Evolutionary conservation across 176 grass and related monocot genomes (phyloP), one percentile per base, ranked within the genome.

Genomic region (Musa acuminata): DNA sequence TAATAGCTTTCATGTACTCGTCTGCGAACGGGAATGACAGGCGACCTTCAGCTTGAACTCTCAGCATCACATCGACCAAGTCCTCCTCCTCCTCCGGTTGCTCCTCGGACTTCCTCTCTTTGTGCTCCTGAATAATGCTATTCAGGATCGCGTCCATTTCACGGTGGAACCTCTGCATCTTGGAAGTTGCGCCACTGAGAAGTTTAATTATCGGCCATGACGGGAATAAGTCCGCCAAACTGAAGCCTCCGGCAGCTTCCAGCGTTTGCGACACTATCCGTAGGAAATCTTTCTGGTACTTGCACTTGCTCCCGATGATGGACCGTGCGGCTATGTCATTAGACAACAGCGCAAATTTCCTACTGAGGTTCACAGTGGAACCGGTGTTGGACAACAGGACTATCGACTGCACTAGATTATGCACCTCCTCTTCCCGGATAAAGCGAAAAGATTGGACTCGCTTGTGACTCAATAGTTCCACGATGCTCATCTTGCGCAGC

Each of bases 291-390:
- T 83, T 51, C 58, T 83, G 80, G 13, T 77, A 62, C 53, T 72
- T 77, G 63, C 72, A 83, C 21, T 83, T 83, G 35, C 73, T 69
- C 17, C 81, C 75, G 2, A 83, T 62, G 12, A 77, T 55, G 13
- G 73, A 53, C 27, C 81, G 21, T 5, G 52, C n/a, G 1, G 21
- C 69, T 1, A 83, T 52, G 20, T 77, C 64, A 52, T 77, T 83
- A 8, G 52, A 8, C 20, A 71, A 25, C 14, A 72, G 7, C 2
- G 12, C 66, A 25, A 83, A 19, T 51, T 52, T 73, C 51, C 62
- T 52, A 26, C 26, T 26, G 26, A 26, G 26, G 26, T 26, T 26
- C 26, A 26, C 26, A 1, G 26, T 26, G 26, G 26, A 26, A 26
- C 26, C 26, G 2, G 26, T 26, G 26, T 26, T 2, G 26, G 26